A percentile compares a stretch with the other conserved stretches of the same genome.
Conservation (phyloP, 1,139 yeast genomes). For the Blastobotrys proliferans region DNA sequence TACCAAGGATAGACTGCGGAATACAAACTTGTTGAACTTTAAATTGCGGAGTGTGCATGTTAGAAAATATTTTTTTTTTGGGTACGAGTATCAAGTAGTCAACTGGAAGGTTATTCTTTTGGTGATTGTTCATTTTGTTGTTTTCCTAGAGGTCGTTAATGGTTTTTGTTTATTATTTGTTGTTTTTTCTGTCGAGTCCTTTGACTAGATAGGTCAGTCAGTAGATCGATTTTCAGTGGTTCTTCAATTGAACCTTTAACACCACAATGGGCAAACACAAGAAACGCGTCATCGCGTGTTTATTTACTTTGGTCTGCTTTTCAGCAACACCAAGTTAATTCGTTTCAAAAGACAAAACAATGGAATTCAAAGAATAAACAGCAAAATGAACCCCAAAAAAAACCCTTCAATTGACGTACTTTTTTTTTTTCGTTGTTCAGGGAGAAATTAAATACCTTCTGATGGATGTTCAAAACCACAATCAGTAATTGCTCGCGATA, state of each 20-base stretch:
- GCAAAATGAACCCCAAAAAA: neutral
- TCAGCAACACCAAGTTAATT: neutral
- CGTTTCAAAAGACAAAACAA: neutral
- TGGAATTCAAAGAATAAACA: neutral
- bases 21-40: constrained; percentile 96
- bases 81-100: no score
- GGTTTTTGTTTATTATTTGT: no score
- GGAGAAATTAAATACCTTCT: constrained; percentile 55
- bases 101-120: no score
- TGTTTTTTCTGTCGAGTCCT: no score
- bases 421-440: no score
- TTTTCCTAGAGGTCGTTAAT: neutral
- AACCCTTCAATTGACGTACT: neutral
- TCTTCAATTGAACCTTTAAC: no score
- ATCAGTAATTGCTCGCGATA: constrained; percentile 95
- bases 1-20: constrained; percentile 97
- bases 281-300: no score
- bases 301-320: neutral
- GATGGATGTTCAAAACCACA: constrained; percentile 99
- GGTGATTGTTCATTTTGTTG: neutral
- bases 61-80: no score
- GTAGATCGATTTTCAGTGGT: no score
- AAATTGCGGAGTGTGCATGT: no score
- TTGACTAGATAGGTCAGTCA: no score
- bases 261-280: no score